These are phyloP conservation scores for Uncinocarpus reesii DNA, from an alignment of 2,329 filamentous ascomycete genomes.

Conservation along the genomic window DNA sequence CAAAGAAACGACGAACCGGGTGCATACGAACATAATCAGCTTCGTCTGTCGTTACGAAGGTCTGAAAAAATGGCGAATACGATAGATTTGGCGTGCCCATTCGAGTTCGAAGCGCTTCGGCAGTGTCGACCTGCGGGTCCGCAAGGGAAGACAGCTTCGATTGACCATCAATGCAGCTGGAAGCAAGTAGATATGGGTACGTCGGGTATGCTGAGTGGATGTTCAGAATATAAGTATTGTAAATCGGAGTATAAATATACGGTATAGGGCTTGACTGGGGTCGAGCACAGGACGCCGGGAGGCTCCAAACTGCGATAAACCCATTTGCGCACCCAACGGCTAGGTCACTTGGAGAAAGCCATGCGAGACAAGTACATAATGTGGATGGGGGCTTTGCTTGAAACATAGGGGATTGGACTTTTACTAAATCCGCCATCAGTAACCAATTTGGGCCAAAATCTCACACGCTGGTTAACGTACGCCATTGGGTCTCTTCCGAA, in stretches of 20 bases:
- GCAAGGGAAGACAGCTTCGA: constrained; percentile 46
- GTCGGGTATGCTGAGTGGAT: constrained; percentile 43
- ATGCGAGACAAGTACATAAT: constrained; percentile 47
- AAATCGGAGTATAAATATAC: constrained; percentile 30
- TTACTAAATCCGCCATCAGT: constrained; percentile 24
- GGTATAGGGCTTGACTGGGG: constrained; percentile 20
- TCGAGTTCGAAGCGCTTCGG: constrained; percentile 41
- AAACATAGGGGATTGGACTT: constrained; percentile 41
- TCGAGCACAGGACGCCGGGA: constrained; percentile 20
- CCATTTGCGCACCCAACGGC: constrained; percentile 49
- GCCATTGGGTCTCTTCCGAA: constrained; percentile 24
- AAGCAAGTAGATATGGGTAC: constrained; percentile 44
- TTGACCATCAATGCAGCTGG: constrained; percentile 47
- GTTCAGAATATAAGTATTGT: constrained; percentile 32
- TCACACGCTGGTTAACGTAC: constrained; percentile 9
- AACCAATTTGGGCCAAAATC: constrained; percentile 1
- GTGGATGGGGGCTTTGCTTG: constrained; percentile 41
- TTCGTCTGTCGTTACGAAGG: constrained; percentile 47
- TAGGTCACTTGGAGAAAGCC: constrained; percentile 47
- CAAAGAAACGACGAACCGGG: constrained; percentile 45
- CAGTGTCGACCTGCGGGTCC: constrained; percentile 37
- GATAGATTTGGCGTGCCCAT: constrained; percentile 40
- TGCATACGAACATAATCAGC: constrained; percentile 42
- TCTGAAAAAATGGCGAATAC: constrained; percentile 48
- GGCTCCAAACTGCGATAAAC: constrained; percentile 45